Evolutionary conservation across 345 rosid species (phyloP), one percentile per base, ranked within the genome.

Genomic region (Syzygium aromaticum): DNA sequence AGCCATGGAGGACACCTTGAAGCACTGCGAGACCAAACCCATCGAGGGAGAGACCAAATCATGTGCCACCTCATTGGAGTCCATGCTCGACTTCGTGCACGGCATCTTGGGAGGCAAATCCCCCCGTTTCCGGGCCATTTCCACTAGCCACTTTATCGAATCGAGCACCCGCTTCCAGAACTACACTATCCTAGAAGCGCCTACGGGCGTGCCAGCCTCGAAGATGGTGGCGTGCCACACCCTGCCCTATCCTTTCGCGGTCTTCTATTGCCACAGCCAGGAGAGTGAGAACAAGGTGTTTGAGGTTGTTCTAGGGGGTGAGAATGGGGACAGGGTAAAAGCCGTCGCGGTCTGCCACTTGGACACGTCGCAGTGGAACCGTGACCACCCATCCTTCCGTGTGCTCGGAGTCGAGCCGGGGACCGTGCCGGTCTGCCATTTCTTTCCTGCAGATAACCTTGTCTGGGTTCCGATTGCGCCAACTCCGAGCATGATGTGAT

Each of bases 61-160:
- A 38, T 94, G 94, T 25, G 90, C 92, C 1, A 92, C 94, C 40
- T 93, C 95, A 21, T 67, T 92, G 7, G 94, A 94, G 84, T 90
- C 94, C 86, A 89, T 90, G 94, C 90, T 91, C 33, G 95, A 89
- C 51, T 93, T 87, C 56, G 91, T 86, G 14, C 90, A 30, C 38
- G 40, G 73, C 16, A 38, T 84, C 53, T 85, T 93, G 22, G 93
- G 92, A 33, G 85, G 23, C 3, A 83, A 53, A 3, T 59, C 87
- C 5, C 17, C 61, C 82, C 85, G 43, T 8, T 88, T 92, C 86
- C 54, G 67, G 49, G 77, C 84, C 13, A 3, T 92, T 16, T 59
- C 86, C 38, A 93, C 94, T 0, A 33, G 43, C 73, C 90, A 89
- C 67, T 82, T 91, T 14, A 80, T 86, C 7, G 87, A 87, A 19